Base-by-base conservation (phyloP, 495 filamentous ascomycete species). In the Massariosphaeria phaeospora region DNA sequence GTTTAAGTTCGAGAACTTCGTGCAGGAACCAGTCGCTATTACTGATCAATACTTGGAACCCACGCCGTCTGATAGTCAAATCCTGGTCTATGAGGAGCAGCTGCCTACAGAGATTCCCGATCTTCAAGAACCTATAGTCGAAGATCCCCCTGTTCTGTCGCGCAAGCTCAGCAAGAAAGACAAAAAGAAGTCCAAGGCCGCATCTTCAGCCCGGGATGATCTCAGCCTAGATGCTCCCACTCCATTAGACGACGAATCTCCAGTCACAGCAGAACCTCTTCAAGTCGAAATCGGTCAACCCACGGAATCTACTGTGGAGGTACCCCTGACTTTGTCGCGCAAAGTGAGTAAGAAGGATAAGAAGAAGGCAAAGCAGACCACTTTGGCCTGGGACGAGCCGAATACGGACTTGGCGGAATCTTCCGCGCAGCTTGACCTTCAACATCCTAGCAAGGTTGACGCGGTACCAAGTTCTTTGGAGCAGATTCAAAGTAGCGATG, bases 121-220 rank as follows among this genome's bases (percentile, higher is more conserved):
- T n/a, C n/a, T n/a, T n/a, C n/a, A n/a, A 27, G 41, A 45, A 20
- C 5, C 41, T 29, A 18, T 29, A 3, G 21, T 25, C 3, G 50
- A 53, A 21, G 39, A 44, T 3, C 7, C 10, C 15, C 52, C 54
- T 1, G 20, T 21, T 1, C 17, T 57, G 8, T 21, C 48, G 7
- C 55, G 48, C 24, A 59, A 59, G 21, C 41, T 25, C 2, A 59
- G 55, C 49, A 59, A 52, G 20, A 59, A 59, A 26, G 49, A 53
- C 15, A 49, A 58, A 20, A 55, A 55, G 43, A 55, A 55, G 24
- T 7, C 31, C 18, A 48, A 48, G 31, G 27, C 17, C n/a, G n/a
- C n/a, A n/a, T n/a, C n/a, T n/a, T n/a, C n/a, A n/a, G n/a, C n/a
- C n/a, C n/a, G n/a, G n/a, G n/a, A n/a, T n/a, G n/a, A n/a, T n/a